Base-by-base conservation (phyloP, 139 green algal species). In the Tetratostichococcus sp. region DNA sequence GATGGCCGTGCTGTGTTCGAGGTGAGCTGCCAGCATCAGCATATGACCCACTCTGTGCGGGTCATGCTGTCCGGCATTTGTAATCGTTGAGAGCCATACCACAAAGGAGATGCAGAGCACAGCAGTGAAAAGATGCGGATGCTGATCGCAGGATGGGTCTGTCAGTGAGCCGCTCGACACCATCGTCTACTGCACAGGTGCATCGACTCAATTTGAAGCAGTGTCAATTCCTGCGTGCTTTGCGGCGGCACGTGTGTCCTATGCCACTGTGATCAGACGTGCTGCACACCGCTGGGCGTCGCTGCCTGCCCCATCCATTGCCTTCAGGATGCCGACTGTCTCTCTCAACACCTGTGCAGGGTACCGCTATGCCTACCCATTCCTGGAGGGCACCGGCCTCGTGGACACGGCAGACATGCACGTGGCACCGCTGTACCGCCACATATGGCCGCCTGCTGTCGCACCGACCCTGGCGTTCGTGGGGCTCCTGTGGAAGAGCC, bases 181-280 rank as follows among this genome's bases (percentile, higher is more conserved):
- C 6, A 77, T 94, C 21, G 81, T 95, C n/a, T 94, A 90, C 73
- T 87, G 79, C 81, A 95, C 89, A 8, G 85, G 82, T 57, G 70
- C 65, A 34, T 73, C 28, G 21, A 31, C 39, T 16, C 42, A 26
- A 35, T 5, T 6, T 31, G n/a, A 35, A 34, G 23, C 6, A 30
- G 1, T n/a, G n/a, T 42, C 39, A 43, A 22, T 5, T 22, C 69
- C 69, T 30, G 5, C 17, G 30, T n/a, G n/a, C n/a, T n/a, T n/a
- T n/a, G n/a, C n/a, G n/a, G n/a, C n/a, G n/a, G n/a, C n/a, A n/a
- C n/a, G n/a, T n/a, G n/a, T n/a, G n/a, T n/a, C n/a, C n/a, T n/a
- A n/a, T n/a, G n/a, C n/a, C n/a, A n/a, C n/a, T n/a, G n/a, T n/a
- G n/a, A n/a, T n/a, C n/a, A n/a, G n/a, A n/a, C n/a, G n/a, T n/a